Base-by-base conservation (phyloP, 495 filamentous ascomycete species). In the Hyaloscypha bicolor region DNA sequence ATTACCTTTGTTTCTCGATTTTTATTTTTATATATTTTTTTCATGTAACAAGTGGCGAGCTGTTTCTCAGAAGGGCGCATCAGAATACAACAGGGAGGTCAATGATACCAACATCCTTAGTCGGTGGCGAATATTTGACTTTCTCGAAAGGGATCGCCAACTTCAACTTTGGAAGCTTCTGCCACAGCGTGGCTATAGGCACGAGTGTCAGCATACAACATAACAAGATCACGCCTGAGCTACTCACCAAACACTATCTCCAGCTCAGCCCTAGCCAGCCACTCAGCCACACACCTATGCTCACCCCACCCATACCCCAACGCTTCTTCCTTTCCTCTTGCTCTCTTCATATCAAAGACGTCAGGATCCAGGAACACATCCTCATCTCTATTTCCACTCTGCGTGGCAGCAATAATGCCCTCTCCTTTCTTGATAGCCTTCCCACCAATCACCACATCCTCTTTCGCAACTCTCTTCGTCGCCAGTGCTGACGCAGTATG, bases 301-400 rank as follows among this genome's bases (percentile, higher is more conserved):
- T 69, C 60, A 11, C 81, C 81, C 57, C 69, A 81, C 3, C 81
- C 81, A 63, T 77, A 82, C 1, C 81, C 80, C 9, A 83, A 71
- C 19, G 77, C 73, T 22, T 78, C 71, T 29, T 79, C 60, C 42
- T 65, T 60, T 21, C 73, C 70, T 69, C 74, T 75, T 67, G 72
- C 71, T n/a, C 79, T 76, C 58, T 75, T 71, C 74, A 82, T 78
- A 66, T 82, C 72, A 65, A 83, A 83, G 42, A 32, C 69, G 57
- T 81, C 76, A 0, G 81, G 72, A 22, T 79, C 62, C 9, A 69
- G 60, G 31, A 79, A 82, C 11, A 80, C 70, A 4, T 80, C 77
- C 55, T 81, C 80, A 72, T 83, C 81, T 9, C 81, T 73, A 71
- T 80, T 80, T 9, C 77, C 81, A 19, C 81, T 83, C 73, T 76